Conservation (phyloP, 2,329 filamentous ascomycete species). For the Macrophomina pseudophaseolina region DNA sequence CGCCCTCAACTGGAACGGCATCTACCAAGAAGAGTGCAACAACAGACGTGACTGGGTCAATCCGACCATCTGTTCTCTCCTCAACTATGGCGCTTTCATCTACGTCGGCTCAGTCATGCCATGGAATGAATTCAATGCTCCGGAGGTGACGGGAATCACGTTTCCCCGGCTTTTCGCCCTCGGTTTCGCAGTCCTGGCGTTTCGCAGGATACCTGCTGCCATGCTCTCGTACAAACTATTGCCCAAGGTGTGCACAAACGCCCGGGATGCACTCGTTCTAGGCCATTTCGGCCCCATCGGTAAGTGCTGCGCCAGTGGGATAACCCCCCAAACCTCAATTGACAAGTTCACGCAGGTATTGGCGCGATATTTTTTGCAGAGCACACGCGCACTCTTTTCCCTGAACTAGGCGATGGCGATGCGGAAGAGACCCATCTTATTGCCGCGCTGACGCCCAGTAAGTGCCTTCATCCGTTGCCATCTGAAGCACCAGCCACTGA, state of each 20-base stretch:
- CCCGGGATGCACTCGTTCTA: constrained; percentile 66
- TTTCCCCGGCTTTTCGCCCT: constrained; percentile 56
- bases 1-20: constrained; percentile 66
- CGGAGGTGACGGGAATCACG: constrained; percentile 60
- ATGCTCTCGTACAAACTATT: constrained; percentile 61
- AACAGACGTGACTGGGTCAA: constrained; percentile 66
- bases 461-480: not conserved
- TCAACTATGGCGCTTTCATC: constrained; percentile 67
- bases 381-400: constrained; percentile 51
- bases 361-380: constrained; percentile 55
- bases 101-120: constrained; percentile 63
- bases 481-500: not conserved
- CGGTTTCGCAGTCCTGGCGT: constrained; percentile 58
- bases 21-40: constrained; percentile 62
- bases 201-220: constrained; percentile 64
- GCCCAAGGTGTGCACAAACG: constrained; percentile 57
- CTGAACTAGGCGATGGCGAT: constrained; percentile 46
- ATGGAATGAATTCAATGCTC: constrained; percentile 61
- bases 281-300: constrained; percentile 58
- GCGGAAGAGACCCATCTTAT: constrained; percentile 49
- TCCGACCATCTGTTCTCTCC: constrained; percentile 60
- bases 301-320: constrained; percentile 18
- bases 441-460: constrained; percentile 44
- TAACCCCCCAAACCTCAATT: no score
- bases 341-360: constrained; percentile 38